Percentiles rank a stretch among this genome's conserved stretches.
These are phyloP conservation scores for Rosa hybrid DNA, from an alignment of 331 rosid species.

Conservation along the genomic window DNA sequence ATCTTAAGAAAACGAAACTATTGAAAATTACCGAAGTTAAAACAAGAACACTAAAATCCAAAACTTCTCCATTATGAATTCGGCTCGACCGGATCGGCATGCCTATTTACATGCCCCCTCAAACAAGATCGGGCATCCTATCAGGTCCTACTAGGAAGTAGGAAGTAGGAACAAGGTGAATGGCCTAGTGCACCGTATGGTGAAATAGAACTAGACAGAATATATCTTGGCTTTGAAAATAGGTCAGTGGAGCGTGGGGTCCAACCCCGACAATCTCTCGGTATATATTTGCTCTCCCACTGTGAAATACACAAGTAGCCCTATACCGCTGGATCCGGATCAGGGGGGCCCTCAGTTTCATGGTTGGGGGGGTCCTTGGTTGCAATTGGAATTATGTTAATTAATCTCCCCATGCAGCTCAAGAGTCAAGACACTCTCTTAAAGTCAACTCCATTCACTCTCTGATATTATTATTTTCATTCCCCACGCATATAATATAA, in stretches of 20 bases:
- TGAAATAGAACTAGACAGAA: not conserved
- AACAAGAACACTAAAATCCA: not conserved
- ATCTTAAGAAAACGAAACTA: not conserved
- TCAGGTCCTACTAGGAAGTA: not conserved
- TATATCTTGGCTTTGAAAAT: not conserved
- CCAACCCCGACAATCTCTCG: not conserved
- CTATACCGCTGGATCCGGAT: constrained; percentile 28
- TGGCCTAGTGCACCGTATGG: not conserved
- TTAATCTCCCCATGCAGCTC: not conserved
- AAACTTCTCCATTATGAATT: not conserved
- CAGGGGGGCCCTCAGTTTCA: constrained; percentile 13
- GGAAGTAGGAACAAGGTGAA: not conserved
- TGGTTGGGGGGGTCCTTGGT: constrained; percentile 12
- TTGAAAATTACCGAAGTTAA: too few species aligned
- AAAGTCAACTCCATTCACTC: not conserved
- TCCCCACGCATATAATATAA: not conserved
- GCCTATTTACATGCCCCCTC: not conserved
- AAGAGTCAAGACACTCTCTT: not conserved
- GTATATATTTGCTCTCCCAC: constrained; percentile 13
- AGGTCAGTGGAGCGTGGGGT: not conserved
- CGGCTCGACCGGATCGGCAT: not conserved
- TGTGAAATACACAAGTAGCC: constrained; percentile 10
- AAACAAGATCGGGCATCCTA: not conserved
- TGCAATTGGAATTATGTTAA: not conserved
- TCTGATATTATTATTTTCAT: not conserved